phyloP scores from a whole-genome alignment of 495 filamentous ascomycete species.

The Lentithecium fluviatile region DNA sequence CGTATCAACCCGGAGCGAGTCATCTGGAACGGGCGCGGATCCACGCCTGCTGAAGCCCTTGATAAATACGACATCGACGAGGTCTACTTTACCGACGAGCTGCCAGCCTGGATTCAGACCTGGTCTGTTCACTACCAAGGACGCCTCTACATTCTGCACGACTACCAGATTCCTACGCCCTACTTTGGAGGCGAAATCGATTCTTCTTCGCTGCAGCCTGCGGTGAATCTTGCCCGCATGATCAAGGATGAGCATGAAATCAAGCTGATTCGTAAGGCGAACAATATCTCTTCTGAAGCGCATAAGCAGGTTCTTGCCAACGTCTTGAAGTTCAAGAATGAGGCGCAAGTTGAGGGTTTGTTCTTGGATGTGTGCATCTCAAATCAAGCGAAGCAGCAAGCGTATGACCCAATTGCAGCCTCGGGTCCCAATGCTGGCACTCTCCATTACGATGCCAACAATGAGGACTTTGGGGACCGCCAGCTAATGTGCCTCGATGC shows the following conservation, averaged over 20 bases:
- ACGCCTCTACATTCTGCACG: conserved; percentile 35
- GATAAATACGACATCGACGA: conserved; percentile 52
- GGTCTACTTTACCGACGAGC: conserved; percentile 24
- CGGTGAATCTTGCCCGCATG: conserved; percentile 69
- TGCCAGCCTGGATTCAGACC: conserved; percentile 23
- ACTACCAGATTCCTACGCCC: conserved; percentile 19
- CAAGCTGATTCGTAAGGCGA: conserved; percentile 72
- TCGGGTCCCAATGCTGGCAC: conserved; percentile 74
- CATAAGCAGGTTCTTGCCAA: conserved; percentile 65
- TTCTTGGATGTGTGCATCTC: conserved; percentile 70
- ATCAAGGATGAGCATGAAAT: conserved; percentile 83
- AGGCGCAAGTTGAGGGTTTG: conserved; percentile 76
- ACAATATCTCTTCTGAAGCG: conserved; percentile 68
- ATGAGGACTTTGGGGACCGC: conserved; percentile 62
- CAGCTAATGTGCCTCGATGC: conserved; percentile 82
- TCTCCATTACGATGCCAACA: conserved; percentile 82
- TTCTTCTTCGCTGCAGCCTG: conserved; percentile 53
- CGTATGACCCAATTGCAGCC: conserved; percentile 84
- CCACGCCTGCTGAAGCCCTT: conserved; percentile 51
- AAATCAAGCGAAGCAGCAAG: conserved; percentile 69
- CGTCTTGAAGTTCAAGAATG: conserved; percentile 63
- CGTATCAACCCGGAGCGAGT: conserved; percentile 54
- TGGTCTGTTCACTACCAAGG: conserved; percentile 27
- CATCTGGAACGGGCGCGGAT: conserved; percentile 61
- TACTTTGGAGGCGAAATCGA: conserved; percentile 41